Base-by-base conservation (phyloP, 1,284 basidiomycete species). In the Cryptococcus sp. region DNA sequence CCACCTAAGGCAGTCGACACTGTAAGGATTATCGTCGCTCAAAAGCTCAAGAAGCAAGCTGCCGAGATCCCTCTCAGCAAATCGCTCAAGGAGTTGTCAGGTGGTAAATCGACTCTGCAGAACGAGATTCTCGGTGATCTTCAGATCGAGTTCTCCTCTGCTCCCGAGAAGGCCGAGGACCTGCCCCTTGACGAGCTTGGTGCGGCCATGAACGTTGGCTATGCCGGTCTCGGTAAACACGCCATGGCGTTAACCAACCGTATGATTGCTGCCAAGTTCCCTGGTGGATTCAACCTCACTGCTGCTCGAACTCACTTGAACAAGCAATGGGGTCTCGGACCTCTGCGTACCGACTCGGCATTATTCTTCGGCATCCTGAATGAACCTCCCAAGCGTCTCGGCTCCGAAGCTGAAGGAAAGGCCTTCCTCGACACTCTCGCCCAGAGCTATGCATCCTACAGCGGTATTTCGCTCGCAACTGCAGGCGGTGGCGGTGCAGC, bases 111-210 rank as follows among this genome's bases (percentile, higher is more conserved):
- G 23, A 98, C 96, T 0, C 82, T 99, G 58, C 93, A 96, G 80
- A 97, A 98, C 77, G 94, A 98, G 79, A 94, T 97, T 64, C 82
- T 97, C 49, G 93, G 93, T 53, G 92, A 96, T 76, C 84, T 96
- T 27, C 90, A 94, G 73, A 85, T 90, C 69, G 92, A 95, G 74
- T 95, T 94, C 75, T 76, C 86, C 5, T 90, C 90, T 17, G 91
- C 93, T 0, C 95, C 96, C 0, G 96, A 99, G 82, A 98, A 98
- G 82, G 93, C 91, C 20, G 95, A 99, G 77, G 95, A 99, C 74
- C 84, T 99, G 49, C 90, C 95, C 56, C 84, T 98, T 53, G 92
- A 96, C 71, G 95, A 99, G 76, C 88, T 99, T 23, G 96, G 93
- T 41, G 85, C 92, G 42, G 87, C 91, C 8, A 82, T 99, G 42